Conservation (phyloP, 441 rosid genomes). For the Adansonia rubrostipa region DNA sequence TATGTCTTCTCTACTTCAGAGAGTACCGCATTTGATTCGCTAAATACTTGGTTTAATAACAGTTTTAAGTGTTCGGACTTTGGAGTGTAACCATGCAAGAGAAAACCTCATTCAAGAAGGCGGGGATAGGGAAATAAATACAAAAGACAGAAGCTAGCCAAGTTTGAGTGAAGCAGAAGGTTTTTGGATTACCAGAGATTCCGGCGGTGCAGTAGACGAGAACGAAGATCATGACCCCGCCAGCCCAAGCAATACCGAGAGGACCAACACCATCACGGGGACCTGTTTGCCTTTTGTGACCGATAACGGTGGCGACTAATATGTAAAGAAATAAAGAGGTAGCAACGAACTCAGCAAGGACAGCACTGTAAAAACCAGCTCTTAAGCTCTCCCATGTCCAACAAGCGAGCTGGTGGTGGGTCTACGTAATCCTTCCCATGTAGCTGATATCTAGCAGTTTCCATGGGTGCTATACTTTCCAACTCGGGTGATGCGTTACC, state of each 20-base stretch:
- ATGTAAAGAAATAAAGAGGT: conserved; percentile 45
- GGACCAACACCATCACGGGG: conserved; percentile 46
- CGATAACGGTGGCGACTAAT: conserved; percentile 43
- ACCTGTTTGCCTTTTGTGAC: conserved; percentile 33
- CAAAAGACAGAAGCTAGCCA: background rate
- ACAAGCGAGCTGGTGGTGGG: conserved; percentile 42
- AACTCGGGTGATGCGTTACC: background rate
- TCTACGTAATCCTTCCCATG: conserved; percentile 43
- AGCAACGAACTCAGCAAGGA: conserved; percentile 49
- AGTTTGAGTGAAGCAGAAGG: background rate
- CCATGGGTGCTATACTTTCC: background rate
- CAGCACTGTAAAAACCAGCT: conserved; percentile 51
- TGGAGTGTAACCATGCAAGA: background rate
- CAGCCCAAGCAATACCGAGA: conserved; percentile 48
- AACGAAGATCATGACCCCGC: conserved; percentile 48
- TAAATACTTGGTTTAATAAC: background rate
- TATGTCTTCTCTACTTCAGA: background rate
- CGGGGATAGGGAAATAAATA: background rate
- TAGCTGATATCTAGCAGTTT: conserved; percentile 17
- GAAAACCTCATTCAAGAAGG: no score
- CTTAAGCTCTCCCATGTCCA: conserved; percentile 39
- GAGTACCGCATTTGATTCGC: background rate
- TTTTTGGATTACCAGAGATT: conserved; percentile 39
- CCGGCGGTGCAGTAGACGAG: conserved; percentile 54
- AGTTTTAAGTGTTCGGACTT: background rate